Base-by-base conservation (phyloP, 2,329 filamentous ascomycete species). In the Huntiella decipiens region DNA sequence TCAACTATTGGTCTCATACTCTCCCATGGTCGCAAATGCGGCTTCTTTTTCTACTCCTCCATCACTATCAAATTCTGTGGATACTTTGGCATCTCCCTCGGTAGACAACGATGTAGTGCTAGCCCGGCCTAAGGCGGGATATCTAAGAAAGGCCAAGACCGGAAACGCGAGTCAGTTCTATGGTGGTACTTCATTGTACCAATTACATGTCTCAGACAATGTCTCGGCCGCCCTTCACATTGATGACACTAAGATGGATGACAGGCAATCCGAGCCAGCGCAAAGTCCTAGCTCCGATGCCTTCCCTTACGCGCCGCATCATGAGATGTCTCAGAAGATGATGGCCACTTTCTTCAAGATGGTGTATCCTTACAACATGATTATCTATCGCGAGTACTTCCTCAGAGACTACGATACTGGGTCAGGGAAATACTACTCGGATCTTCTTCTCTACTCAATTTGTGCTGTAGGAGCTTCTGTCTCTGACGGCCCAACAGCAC, bases 361-460 rank as follows among this genome's bases (percentile, higher is more conserved):
- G 34, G 61, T 66, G 16, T 70, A 70, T 43, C 61, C 65, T 33
- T 68, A 66, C 50, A 60, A 65, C 51, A 67, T 70, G 65, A 62
- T 64, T 47, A 57, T 70, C 2, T 70, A 70, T 49, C 60, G 67
- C 28, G 67, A 70, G 51, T 68, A 63, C 49, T 70, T 70, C 48
- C 53, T 70, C 7, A 56, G 67, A 28, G 67, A 70, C 51, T 70
- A 68, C 45, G 64, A 66, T 50, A 56, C 60, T 2, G 65, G 64
- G 0, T 58, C 54, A 1, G 67, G 67, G 0, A 62, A 60, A 22
- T 68, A 70, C 51, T 70, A 69, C 51, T 70, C 67, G 0, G 66
- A 70, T 44, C 54, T 66, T 10, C 58, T 70, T 4, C 31, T 70
- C 5, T 70, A 64, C 51, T 58, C 65, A 11, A 66, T 70, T 12